phyloP scores from a whole-genome alignment of 169 alveolate genomes.

The Plasmodium vivax region DNA sequence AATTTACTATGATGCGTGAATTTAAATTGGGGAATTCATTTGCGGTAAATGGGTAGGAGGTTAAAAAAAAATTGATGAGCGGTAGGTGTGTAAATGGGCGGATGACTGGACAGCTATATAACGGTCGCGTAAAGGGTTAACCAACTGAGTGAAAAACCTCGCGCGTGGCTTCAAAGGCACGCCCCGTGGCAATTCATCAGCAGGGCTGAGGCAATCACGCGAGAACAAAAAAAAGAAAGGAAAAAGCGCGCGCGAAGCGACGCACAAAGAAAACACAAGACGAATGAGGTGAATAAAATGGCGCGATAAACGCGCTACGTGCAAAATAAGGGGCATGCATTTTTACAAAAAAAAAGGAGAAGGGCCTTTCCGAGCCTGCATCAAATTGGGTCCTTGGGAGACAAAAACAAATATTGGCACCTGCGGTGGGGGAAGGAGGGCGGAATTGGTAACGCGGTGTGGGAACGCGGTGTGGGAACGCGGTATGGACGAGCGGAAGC shows the following conservation, averaged over 20 bases:
- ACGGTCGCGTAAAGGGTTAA: background rate
- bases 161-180: background rate
- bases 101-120: background rate
- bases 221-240: background rate
- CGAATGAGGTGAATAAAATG: background rate
- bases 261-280: background rate
- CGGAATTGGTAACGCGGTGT: background rate
- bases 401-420: conserved; percentile 71
- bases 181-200: background rate
- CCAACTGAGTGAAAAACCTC: background rate
- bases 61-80: background rate
- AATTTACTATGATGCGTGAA: background rate
- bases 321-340: background rate
- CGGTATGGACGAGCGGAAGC: background rate
- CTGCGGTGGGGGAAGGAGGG: conserved; percentile 5
- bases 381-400: conserved; percentile 43
- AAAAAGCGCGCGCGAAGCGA: background rate
- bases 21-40: background rate
- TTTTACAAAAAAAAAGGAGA: conserved; percentile 18
- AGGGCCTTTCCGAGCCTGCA: background rate
- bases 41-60: background rate
- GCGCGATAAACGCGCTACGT: background rate
- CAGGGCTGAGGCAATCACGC: background rate
- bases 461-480: no score
- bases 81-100: background rate